Conservation (phyloP, 75 land plant genomes). For the Cryptomeria japonica region DNA sequence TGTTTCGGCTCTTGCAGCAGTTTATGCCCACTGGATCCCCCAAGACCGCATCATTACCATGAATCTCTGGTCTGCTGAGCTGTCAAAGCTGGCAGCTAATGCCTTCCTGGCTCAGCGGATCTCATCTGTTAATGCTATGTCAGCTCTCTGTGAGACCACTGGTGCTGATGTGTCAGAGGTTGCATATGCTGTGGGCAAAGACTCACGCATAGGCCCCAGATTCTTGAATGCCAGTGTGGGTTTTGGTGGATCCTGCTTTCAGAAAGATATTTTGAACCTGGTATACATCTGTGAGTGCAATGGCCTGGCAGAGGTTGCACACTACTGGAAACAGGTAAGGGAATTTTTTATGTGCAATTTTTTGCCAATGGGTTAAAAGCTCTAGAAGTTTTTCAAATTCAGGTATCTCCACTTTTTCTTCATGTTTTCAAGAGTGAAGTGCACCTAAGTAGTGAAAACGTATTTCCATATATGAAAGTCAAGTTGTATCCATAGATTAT, state of each 20-base stretch:
- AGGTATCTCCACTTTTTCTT: neutral
- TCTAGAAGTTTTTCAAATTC: neutral
- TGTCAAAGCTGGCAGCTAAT: constrained; percentile 94
- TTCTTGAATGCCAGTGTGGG: constrained; percentile 87
- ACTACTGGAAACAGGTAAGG: constrained; percentile 70
- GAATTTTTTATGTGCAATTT: neutral
- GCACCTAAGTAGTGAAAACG: neutral
- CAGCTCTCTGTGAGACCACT: constrained; percentile 93
- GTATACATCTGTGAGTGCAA: constrained; percentile 97
- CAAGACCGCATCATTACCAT: constrained; percentile 76
- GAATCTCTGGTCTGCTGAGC: constrained; percentile 93
- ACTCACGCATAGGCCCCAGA: constrained; percentile 79
- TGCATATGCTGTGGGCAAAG: constrained; percentile 77
- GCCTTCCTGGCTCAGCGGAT: constrained; percentile 89
- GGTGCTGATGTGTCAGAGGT: constrained; percentile 83
- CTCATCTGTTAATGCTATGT: constrained; percentile 90
- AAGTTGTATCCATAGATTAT: neutral
- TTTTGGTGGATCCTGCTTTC: constrained; percentile 94
- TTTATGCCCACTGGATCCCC: constrained; percentile 89
- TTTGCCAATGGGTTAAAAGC: neutral
- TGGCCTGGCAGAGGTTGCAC: constrained; percentile 73
- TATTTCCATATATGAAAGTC: neutral
- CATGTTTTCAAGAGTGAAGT: neutral
- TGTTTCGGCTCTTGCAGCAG: constrained; percentile 60
- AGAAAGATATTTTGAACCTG: constrained; percentile 86